Conservation (phyloP, 2,329 filamentous ascomycete genomes). For the Hypoxylon sp. region DNA sequence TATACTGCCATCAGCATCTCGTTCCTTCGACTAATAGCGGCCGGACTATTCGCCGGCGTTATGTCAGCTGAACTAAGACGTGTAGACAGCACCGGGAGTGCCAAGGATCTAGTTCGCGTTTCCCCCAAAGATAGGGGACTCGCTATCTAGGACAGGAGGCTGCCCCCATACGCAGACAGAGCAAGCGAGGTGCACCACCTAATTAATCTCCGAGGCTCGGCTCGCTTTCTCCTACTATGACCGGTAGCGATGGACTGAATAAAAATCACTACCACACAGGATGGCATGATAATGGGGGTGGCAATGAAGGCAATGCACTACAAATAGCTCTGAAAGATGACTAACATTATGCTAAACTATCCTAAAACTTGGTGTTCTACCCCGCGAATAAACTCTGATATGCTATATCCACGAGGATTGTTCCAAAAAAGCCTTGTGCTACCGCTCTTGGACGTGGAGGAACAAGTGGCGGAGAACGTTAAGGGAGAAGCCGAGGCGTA, state of each 20-base stretch:
- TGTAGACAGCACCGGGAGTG: background rate
- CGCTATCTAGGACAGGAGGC: background rate
- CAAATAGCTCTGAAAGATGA: background rate
- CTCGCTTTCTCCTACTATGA: background rate
- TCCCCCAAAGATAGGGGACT: background rate
- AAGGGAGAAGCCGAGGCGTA: slow-evolving; percentile 7
- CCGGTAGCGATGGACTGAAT: background rate
- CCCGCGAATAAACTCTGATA: background rate
- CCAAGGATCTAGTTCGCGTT: background rate
- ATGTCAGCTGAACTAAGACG: slow-evolving; percentile 17
- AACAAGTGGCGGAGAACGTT: slow-evolving; percentile 1
- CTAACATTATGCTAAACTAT: background rate
- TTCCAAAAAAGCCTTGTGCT: background rate
- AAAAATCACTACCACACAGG: background rate
- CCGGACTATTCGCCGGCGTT: background rate
- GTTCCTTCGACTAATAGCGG: background rate
- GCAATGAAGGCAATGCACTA: background rate
- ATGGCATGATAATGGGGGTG: background rate
- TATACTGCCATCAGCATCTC: slow-evolving; percentile 1
- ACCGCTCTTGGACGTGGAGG: slow-evolving; percentile 1
- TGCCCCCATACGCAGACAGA: background rate
- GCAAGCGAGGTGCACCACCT: background rate
- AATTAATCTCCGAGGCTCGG: background rate
- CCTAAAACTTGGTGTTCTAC: background rate
- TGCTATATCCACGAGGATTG: background rate